These are phyloP conservation scores for Plantago major DNA, from an alignment of 257 asterid genomes.

Conservation along the genomic window DNA sequence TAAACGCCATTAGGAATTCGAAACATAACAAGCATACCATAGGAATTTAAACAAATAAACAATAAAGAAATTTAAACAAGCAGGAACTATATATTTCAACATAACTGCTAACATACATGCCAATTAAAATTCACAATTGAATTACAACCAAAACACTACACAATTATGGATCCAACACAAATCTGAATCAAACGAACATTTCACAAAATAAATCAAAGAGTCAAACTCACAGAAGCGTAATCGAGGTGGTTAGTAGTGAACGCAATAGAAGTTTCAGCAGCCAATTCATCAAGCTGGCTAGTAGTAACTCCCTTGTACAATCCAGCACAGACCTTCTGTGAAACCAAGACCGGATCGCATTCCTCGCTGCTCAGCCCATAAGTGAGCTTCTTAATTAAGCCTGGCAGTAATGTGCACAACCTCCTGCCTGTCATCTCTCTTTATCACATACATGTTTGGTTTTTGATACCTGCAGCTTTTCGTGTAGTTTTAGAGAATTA, in stretches of 20 bases:
- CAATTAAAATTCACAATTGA: no score
- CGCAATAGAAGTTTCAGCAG: constrained; percentile 96
- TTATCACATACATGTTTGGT: constrained; percentile 73
- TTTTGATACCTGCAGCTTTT: no score
- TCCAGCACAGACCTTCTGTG: constrained; percentile 94
- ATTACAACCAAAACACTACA: no score
- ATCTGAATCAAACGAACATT: background rate
- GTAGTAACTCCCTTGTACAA: constrained; percentile 91
- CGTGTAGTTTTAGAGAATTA: no score
- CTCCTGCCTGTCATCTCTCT: constrained; percentile 95
- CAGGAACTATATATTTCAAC: no score
- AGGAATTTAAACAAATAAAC: no score
- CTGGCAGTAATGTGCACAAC: constrained; percentile 88
- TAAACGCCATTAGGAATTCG: no score
- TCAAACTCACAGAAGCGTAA: constrained; percentile 75
- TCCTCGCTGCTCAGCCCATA: constrained; percentile 87
- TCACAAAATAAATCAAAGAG: background rate
- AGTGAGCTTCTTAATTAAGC: constrained; percentile 78
- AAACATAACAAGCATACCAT: no score
- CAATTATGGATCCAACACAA: background rate
- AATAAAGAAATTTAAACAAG: no score
- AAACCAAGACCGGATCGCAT: constrained; percentile 84
- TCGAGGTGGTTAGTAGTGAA: constrained; percentile 94
- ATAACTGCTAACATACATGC: no score
- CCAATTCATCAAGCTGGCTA: constrained; percentile 93